Evolutionary conservation across 352 stramenopile genomes (phyloP).

Genomic region (Phytophthora sojae): DNA sequence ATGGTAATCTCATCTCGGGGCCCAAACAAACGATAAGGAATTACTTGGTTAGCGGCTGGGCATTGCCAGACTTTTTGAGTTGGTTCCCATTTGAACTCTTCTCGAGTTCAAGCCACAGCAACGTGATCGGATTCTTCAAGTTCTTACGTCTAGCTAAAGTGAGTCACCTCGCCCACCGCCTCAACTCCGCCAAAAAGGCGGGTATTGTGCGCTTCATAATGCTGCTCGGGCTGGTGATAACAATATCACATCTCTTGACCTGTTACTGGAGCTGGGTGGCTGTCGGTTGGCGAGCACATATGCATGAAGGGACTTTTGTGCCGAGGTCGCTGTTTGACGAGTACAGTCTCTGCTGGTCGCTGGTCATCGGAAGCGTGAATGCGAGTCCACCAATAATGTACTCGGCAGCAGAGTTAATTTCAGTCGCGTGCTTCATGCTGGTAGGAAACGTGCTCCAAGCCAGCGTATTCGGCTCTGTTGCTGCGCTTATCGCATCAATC

Average conservation of each 20-base stretch:
- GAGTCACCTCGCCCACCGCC: slow-evolving; percentile 49
- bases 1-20: slow-evolving; percentile 50
- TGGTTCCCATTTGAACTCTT: slow-evolving; percentile 69
- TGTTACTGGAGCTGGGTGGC: slow-evolving; percentile 70
- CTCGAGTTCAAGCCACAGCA: slow-evolving; percentile 25
- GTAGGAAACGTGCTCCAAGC: slow-evolving; percentile 67
- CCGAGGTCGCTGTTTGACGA: slow-evolving; percentile 26
- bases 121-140: slow-evolving; percentile 57
- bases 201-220: slow-evolving; percentile 54
- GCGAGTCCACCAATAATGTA: slow-evolving; percentile 60
- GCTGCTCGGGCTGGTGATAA: slow-evolving; percentile 52
- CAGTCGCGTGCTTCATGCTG: slow-evolving; percentile 66
- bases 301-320: slow-evolving; percentile 31
- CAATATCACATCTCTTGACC: slow-evolving; percentile 51
- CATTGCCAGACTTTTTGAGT: slow-evolving; percentile 57
- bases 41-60: slow-evolving; percentile 59
- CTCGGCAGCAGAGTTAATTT: slow-evolving; percentile 48
- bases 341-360: slow-evolving; percentile 56
- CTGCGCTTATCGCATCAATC: slow-evolving; percentile 62
- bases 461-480: slow-evolving; percentile 65
- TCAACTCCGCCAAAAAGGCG: slow-evolving; percentile 65
- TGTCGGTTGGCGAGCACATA: slow-evolving; percentile 40
- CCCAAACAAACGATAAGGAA: slow-evolving; percentile 43
- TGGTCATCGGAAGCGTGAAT: slow-evolving; percentile 66
- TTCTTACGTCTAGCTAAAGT: slow-evolving; percentile 67